Percentiles rank a stretch among this genome's conserved stretches.
These are phyloP conservation scores for Cyberlindnera maritima DNA, from an alignment of 805 yeast species.

Conservation along the genomic window DNA sequence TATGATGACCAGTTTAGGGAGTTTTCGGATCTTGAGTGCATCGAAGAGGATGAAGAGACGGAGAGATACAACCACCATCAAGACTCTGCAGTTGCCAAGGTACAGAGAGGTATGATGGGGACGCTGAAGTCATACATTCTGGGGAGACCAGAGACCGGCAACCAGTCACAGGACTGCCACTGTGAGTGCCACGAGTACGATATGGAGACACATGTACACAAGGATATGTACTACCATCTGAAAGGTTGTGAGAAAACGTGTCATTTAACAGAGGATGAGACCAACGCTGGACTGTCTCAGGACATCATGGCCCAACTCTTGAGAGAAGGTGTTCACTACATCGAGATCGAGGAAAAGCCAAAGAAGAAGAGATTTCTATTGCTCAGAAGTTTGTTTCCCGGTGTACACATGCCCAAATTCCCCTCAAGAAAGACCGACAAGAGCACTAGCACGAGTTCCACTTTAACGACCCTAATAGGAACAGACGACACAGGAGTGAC, in stretches of 20 bases:
- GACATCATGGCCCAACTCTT: slow-evolving; percentile 2
- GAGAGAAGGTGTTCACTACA: slow-evolving; percentile 14
- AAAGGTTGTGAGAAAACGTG: not conserved
- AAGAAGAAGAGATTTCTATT: not conserved
- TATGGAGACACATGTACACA: no score
- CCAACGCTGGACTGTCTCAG: not conserved
- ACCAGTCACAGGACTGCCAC: not conserved
- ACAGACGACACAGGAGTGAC: no score
- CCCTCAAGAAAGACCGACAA: no score
- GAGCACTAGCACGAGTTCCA: no score
- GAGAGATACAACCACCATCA: not conserved
- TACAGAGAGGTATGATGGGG: slow-evolving; percentile 4
- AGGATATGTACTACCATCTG: not conserved
- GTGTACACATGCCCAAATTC: not conserved
- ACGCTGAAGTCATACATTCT: slow-evolving; percentile 1
- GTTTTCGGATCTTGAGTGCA: slow-evolving; percentile 5
- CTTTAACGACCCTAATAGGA: no score
- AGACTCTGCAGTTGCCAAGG: not conserved
- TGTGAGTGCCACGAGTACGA: not conserved
- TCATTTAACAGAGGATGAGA: not conserved
- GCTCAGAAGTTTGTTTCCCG: slow-evolving; percentile 3
- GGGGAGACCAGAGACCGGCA: not conserved
- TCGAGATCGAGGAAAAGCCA: slow-evolving; percentile 12
- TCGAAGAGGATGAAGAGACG: not conserved
- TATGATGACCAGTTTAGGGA: slow-evolving; percentile 8